Conservation (phyloP, 306 rosid species). For the Prosopis cineraria region DNA sequence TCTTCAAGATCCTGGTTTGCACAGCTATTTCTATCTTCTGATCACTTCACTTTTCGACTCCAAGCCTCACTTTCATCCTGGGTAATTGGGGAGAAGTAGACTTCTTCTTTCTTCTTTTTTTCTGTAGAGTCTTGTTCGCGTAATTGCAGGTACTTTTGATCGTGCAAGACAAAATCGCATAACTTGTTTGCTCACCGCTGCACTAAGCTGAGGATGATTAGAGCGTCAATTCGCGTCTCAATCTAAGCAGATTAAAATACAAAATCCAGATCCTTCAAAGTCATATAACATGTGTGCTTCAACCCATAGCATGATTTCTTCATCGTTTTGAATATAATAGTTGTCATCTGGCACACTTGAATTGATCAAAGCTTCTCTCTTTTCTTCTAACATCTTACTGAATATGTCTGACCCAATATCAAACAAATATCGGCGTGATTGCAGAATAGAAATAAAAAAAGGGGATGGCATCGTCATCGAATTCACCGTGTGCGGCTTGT, state of each 20-base stretch:
- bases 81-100: not conserved
- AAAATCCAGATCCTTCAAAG: not conserved
- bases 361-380: not conserved
- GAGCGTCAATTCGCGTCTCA: not conserved
- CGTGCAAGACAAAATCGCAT: not conserved
- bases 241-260: not conserved
- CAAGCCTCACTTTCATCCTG: not conserved
- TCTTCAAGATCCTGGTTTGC: not conserved
- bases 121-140: not conserved
- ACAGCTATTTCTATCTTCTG: not conserved
- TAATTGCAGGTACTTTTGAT: not conserved
- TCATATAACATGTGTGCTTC: not conserved
- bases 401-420: not conserved
- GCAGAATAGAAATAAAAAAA: slow-evolving; percentile 21
- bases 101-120: not conserved
- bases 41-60: not conserved
- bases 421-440: not conserved
- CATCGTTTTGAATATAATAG: not conserved
- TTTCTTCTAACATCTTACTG: not conserved
- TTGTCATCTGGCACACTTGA: not conserved
- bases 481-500: slow-evolving; percentile 94
- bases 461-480: slow-evolving; percentile 56
- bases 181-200: not conserved
- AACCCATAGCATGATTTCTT: not conserved
- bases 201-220: not conserved